Percentiles rank a stretch among this genome's conserved stretches.
Evolutionary conservation across 306 rosid genomes (phyloP).

Genomic region (Casuarina glauca): DNA sequence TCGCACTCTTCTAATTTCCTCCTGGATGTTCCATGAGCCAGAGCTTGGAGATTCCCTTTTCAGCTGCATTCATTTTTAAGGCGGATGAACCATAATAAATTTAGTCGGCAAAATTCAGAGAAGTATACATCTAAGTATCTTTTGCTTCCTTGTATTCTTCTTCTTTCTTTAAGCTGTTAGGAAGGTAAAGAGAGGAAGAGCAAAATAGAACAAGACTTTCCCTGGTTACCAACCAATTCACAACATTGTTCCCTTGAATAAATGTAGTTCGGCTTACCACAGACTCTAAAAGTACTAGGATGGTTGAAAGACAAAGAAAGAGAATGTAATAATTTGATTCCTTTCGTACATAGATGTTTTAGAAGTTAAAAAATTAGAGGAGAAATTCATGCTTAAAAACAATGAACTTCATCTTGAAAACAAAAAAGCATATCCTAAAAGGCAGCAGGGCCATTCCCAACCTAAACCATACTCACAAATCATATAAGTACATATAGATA

Average conservation of each 20-base stretch:
- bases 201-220: neutral
- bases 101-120: neutral
- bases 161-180: neutral
- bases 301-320: neutral
- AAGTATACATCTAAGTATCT: neutral
- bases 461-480: no score
- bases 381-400: neutral
- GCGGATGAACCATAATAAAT: constrained; percentile 1
- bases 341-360: neutral
- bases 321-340: neutral
- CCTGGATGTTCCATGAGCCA: constrained; percentile 96
- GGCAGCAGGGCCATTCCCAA: neutral
- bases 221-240: neutral
- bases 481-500: no score
- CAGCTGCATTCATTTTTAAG: constrained; percentile 51
- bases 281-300: neutral
- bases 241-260: neutral
- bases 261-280: neutral
- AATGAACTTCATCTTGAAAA: neutral
- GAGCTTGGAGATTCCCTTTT: constrained; percentile 63
- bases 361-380: neutral
- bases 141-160: neutral
- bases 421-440: neutral
- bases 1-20: constrained; percentile 89
- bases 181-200: neutral